Conservation (phyloP, 306 rosid genomes). For the Delonix regia region DNA sequence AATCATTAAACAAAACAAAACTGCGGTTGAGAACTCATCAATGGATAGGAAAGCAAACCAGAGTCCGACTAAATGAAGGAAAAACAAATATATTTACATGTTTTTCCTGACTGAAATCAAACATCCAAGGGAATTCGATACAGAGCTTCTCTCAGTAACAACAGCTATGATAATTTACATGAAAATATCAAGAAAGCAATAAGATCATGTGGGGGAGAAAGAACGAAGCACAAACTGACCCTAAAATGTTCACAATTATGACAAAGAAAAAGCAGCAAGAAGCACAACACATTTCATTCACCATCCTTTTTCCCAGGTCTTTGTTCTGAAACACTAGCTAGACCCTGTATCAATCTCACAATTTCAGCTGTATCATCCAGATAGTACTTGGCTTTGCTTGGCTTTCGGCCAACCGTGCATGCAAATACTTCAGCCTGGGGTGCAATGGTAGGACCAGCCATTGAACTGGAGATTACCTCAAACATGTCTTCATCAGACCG, state of each 20-base stretch:
- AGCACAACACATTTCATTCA: slow-evolving; percentile 20
- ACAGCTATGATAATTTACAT: slow-evolving; percentile 46
- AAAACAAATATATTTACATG: slow-evolving; percentile 49
- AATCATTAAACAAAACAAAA: not conserved
- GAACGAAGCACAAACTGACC: slow-evolving; percentile 28
- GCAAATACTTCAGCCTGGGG: slow-evolving; percentile 70
- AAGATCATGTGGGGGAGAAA: slow-evolving; percentile 21
- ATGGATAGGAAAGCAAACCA: slow-evolving; percentile 21
- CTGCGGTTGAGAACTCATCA: not conserved
- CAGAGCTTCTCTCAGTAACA: slow-evolving; percentile 38
- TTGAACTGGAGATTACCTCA: slow-evolving; percentile 61
- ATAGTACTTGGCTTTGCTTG: slow-evolving; percentile 76
- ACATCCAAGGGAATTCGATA: slow-evolving; percentile 19
- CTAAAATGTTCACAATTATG: slow-evolving; percentile 26
- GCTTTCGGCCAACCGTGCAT: slow-evolving; percentile 65
- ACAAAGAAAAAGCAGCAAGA: slow-evolving; percentile 32
- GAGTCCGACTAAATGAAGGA: slow-evolving; percentile 26
- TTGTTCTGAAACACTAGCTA: slow-evolving; percentile 71
- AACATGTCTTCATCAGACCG: slow-evolving; percentile 87
- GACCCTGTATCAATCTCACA: slow-evolving; percentile 70
- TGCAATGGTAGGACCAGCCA: slow-evolving; percentile 55
- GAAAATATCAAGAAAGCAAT: slow-evolving; percentile 25
- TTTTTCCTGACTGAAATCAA: slow-evolving; percentile 35
- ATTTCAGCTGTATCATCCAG: slow-evolving; percentile 73
- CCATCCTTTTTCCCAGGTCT: slow-evolving; percentile 27